Evolutionary conservation across 1,139 yeast genomes (phyloP), one percentile per base, ranked within the genome.

Genomic region (Saccharomyces pastorianus): DNA sequence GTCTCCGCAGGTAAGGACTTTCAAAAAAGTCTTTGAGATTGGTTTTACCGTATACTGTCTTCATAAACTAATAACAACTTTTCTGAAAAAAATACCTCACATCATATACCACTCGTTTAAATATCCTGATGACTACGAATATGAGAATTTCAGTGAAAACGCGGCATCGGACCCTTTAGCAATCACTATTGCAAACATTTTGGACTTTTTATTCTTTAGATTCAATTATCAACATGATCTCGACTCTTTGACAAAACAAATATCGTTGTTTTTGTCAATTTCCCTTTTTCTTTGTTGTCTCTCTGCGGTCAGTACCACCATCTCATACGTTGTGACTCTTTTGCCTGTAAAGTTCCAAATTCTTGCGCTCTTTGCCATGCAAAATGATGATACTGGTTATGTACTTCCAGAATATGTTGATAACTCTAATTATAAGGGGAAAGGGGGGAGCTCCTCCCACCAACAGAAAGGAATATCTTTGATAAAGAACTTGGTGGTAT

Each of bases 281-380:
- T 76, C 82, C 34, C 73, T 88, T 58, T 86, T 88, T 60, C 65
- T 82, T 7, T 80, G 90, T 53, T 83, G 90, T 4, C 76, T 87
- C 58, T 79, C 84, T n/a, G 81, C 81, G 56, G 88, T 83, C 1
- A 62, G 77, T 49, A 71, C 76, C 41, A 83, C 88, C 0, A 76
- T 83, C 58, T 65, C 71, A 13, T 68, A 68, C 41, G 53, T 71
- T 8, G 54, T 66, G 26, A 64, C 68, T 6, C 53, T 71, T n/a
- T 51, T 71, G 7, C 73, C 73, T 3, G 51, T 61, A 2, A 57
- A 60, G 47, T 56, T 67, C 25, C 68, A 67, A 51, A 50, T 64
- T 5, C 52, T 66, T 31, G 69, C 70, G 4, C 50, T 66, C 55
- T 60, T 61, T 54, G 64, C 68, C 1, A 58, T 65, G 55, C 59